A percentile compares a stretch with the other conserved stretches of the same genome.
These are phyloP conservation scores for Chaetomiaceae sp. DNA, from an alignment of 2,329 filamentous ascomycete genomes.

Conservation along the genomic window DNA sequence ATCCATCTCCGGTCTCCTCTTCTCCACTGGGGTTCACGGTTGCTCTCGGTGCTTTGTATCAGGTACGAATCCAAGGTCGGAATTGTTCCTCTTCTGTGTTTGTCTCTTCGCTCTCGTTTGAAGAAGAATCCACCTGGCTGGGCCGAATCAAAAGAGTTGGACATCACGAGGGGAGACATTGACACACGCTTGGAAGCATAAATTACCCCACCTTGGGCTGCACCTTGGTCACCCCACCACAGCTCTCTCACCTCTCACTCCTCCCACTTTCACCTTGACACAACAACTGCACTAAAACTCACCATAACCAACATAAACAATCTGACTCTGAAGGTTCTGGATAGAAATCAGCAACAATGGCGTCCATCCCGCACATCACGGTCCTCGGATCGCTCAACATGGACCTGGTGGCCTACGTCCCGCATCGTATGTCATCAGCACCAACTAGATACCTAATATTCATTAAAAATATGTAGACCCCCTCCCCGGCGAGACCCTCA, in stretches of 20 bases:
- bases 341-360: constrained; percentile 12
- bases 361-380: constrained; percentile 53
- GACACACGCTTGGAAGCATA: not conserved
- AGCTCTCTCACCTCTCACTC: not conserved
- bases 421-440: constrained; percentile 54
- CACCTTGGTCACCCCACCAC: not conserved
- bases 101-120: too few relatives aligned
- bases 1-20: not conserved
- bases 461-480: too few relatives aligned
- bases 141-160: too few relatives aligned
- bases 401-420: constrained; percentile 84
- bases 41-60: too few relatives aligned
- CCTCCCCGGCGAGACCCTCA: constrained; percentile 79
- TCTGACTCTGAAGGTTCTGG: not conserved
- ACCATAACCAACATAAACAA: not conserved
- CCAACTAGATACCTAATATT: too few relatives aligned
- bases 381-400: constrained; percentile 92
- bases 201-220: not conserved
- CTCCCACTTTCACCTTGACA: not conserved
- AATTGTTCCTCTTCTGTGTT: too few relatives aligned
- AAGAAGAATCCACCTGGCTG: too few relatives aligned
- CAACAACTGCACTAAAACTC: not conserved
- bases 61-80: too few relatives aligned
- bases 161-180: too few relatives aligned
- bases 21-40: too few relatives aligned